Base-by-base conservation (phyloP, 768 basidiomycete species). In the Boletus bicolor region DNA sequence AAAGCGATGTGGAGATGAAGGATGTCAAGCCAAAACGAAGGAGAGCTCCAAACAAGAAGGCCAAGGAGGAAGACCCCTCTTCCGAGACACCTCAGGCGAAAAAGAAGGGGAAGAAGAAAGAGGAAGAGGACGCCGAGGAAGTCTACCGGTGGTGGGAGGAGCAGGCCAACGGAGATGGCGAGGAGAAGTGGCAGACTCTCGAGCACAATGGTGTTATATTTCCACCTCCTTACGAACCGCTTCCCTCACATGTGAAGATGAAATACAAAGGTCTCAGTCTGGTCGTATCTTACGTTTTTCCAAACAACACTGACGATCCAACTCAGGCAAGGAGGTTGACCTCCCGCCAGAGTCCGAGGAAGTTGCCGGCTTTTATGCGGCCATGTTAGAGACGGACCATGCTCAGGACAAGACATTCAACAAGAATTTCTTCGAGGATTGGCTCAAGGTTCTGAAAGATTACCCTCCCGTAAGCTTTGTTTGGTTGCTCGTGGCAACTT, bases 391-490 rank as follows among this genome's bases (percentile, higher is more conserved):
- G 71, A 91, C 91, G 7, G 91, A 94, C 57, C 95, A 99, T 65
- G 91, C 91, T 7, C 79, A 89, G 73, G 94, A 98, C 69, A 78
- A 77, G 14, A 85, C 79, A 0, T 99, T 99, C 77, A 89, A 91
- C 72, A 85, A 86, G 70, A 98, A 99, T 72, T 99, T 99, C 73
- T 99, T 98, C 70, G 80, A 87, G 0, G 96, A 98, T 68, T 98
- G 89, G 82, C 77, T 83, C 57, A 81, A 74, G 10, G 79, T 96
- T 19, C 71, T 99, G 58, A 84, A 88, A 63, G 79, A 87, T 51
- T 72, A 89, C 69, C 93, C 95, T 62, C 90, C 95, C 17, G 94
- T 95, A 68, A 61, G 91, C 79, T 15, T 37, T 28, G 54, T 52
- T 58, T 53, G 32, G 45, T 55, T 30, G 28, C 12, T 37, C 32